A percentile compares a stretch with the other conserved stretches of the same genome.
These are phyloP conservation scores for Trypanosoma melophagium DNA, from an alignment of 208 protist species.

Conservation along the genomic window DNA sequence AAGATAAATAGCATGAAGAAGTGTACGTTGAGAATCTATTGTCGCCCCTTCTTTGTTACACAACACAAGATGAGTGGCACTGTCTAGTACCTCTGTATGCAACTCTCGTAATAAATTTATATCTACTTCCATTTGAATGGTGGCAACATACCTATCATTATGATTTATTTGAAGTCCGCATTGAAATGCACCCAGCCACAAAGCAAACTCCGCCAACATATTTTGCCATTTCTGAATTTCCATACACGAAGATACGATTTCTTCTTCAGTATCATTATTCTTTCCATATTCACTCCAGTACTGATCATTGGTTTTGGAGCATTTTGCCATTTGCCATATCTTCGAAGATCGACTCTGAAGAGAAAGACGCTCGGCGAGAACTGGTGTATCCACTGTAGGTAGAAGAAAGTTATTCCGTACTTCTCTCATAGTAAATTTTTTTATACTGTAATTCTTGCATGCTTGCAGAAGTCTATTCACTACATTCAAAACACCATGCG, in stretches of 20 bases:
- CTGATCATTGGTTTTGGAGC: background rate
- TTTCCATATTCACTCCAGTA: background rate
- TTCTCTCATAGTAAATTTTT: background rate
- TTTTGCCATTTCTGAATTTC: background rate
- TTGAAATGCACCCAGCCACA: constrained; percentile 22
- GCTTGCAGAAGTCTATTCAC: constrained; percentile 1
- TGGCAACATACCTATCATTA: too few relatives aligned
- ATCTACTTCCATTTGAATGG: background rate
- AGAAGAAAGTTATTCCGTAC: background rate
- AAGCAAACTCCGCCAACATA: constrained; percentile 13
- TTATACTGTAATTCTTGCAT: background rate
- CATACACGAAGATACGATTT: background rate
- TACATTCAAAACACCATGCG: background rate
- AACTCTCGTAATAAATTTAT: constrained; percentile 6
- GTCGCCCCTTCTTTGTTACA: background rate
- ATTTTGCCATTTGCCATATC: background rate
- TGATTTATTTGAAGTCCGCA: background rate
- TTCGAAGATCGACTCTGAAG: constrained; percentile 21
- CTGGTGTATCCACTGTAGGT: background rate
- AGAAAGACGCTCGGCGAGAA: constrained; percentile 16
- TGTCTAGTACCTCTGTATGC: background rate
- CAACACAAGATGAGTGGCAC: background rate
- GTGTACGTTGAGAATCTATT: background rate
- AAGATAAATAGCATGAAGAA: constrained; percentile 13
- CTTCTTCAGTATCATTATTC: background rate